These are phyloP conservation scores for Aspergillus unguis DNA, from an alignment of 2,329 filamentous ascomycete genomes.

Conservation along the genomic window DNA sequence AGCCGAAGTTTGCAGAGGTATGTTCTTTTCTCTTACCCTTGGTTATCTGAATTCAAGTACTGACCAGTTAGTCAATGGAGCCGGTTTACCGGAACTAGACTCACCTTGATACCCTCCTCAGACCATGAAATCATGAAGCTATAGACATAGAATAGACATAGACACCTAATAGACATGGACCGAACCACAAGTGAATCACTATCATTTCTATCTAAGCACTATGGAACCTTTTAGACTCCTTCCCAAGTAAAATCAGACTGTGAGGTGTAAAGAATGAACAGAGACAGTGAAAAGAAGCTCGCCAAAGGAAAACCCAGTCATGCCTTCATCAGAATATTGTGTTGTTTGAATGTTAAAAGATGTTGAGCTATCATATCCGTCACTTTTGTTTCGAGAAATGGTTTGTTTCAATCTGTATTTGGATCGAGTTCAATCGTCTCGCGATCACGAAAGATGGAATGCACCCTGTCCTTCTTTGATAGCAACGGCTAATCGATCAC, in stretches of 20 bases:
- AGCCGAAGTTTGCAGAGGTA: constrained; percentile 38
- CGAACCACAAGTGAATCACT: constrained; percentile 1
- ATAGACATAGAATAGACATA: constrained; percentile 6
- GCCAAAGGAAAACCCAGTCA: constrained; percentile 14
- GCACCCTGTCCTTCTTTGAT: constrained; percentile 96
- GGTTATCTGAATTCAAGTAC: background rate
- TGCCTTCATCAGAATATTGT: constrained; percentile 16
- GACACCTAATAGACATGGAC: background rate
- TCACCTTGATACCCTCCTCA: background rate
- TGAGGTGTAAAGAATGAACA: constrained; percentile 8
- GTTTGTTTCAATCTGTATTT: background rate
- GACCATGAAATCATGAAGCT: background rate
- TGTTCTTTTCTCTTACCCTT: constrained; percentile 13
- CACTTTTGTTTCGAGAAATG: background rate
- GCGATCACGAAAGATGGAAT: constrained; percentile 78
- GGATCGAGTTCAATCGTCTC: no score
- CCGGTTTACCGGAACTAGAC: constrained; percentile 26
- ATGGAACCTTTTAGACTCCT: constrained; percentile 15
- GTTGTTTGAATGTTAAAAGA: constrained; percentile 9
- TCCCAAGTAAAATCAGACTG: constrained; percentile 15
- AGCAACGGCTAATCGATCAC: constrained; percentile 73
- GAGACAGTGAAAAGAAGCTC: constrained; percentile 12
- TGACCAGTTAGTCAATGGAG: constrained; percentile 30
- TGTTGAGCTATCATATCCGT: constrained; percentile 11
- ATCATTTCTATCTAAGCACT: constrained; percentile 21